Base-by-base conservation (phyloP, 176 grass and related monocot genomes). In the Cocos nucifera region DNA sequence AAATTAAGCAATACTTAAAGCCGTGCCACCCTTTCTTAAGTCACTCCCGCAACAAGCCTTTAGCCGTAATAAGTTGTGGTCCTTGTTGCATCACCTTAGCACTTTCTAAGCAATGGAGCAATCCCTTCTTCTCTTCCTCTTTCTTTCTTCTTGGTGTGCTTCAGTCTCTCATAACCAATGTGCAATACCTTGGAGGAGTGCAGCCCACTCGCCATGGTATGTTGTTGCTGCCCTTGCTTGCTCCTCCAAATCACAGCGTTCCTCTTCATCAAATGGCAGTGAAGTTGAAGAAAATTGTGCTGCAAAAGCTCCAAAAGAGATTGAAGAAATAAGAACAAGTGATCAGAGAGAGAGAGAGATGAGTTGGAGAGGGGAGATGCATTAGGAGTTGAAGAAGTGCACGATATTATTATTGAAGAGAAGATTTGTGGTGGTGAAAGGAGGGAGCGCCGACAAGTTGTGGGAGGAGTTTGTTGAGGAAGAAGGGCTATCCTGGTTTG, bases 1-100 rank as follows among this genome's bases (percentile, higher is more conserved):
- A 87, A 78, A 60, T 58, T 83, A 65, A 80, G 68, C 73, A 72
- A 67, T 10, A 72, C 54, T 65, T 50, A 79, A 80, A 74, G 73
- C 17, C 62, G 58, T 76, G 53, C 62, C 62, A 60, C 50, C 67
- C 52, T 67, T 28, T 67, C 61, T 67, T 12, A 67, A 76, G 63
- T 76, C 63, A 67, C 73, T 56, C 67, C 63, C 61, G 58, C 73
- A 51, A 22, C 82, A 85, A 73, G 57, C 26, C 71, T 74, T 51
- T 18, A 51, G 6, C 32, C 8, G 10, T 39, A 39, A 39, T 0
- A 39, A 39, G 32, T 39, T 39, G 8, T 2, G 28, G 4, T 29
- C 28, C 26, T 27, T 0, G 26, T 27, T 27, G 26, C 26, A 27
- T 2, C 28, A 29, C 28, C 28, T 6, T 6, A 6, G 28, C 28